Base-by-base conservation (phyloP, 306 rosid genomes). In the Medicago lupulina region DNA sequence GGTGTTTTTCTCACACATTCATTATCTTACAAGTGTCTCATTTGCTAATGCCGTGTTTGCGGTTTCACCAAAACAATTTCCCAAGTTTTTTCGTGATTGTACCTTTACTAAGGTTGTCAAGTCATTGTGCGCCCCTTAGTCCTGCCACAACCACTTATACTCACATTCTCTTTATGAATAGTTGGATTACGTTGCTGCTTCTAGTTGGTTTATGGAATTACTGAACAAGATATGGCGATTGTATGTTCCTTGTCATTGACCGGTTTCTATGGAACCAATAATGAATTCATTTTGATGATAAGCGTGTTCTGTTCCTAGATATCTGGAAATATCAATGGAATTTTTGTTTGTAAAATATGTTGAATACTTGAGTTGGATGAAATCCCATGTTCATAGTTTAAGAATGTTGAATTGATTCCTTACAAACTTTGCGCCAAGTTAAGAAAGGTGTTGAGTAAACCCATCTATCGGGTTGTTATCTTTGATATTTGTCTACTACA, bases 1-100 rank as follows among this genome's bases (percentile, higher is more conserved):
- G 31, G 36, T 16, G 70, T 55, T 58, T 58, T 55, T 46, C 28
- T 5, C 50, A 55, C 69, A 25, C 73, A 65, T 38, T 55, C 36
- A 13, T 53, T 46, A 15, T 21, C 73, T 39, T n/a, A 23, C 31
- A 53, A 54, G 67, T 65, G 46, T 75, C 64, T 28, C 62, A 8
- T 38, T 47, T 75, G 51, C 61, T 43, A 25, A 28, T 59, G 66
- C 40, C 40, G 6, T 28, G 66, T 59, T 28, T 28, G 17, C 10
- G 13, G 66, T 59, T 59, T 59, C 40, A 59, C 6, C 65, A 3
- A 25, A 16, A 25, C 65, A 59, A 5, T 59, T 25, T 59, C 10
- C 18, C 16, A 59, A 23, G 66, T 59, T 59, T 23, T 58, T 59
- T 9, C 8, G 16, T 5, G 10, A 18, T 55, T 10, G 13, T 9